Percentiles rank a stretch among this genome's conserved stretches.
phyloP scores from a whole-genome alignment of 176 grass and related monocot genomes.

The Elaeis guineensis region DNA sequence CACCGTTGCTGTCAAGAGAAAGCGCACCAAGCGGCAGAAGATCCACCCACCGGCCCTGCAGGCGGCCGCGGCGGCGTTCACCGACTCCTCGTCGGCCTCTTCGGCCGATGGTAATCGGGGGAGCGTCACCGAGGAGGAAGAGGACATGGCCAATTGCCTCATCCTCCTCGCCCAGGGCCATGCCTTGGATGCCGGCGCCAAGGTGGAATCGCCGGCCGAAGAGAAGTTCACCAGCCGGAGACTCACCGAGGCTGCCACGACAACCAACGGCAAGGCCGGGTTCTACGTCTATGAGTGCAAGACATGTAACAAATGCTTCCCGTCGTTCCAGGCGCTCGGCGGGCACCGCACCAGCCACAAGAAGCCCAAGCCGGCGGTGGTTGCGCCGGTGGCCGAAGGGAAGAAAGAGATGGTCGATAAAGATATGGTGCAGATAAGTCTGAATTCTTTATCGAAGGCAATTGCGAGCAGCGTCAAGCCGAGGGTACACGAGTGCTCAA shows the following conservation, averaged over 20 bases:
- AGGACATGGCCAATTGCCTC: conserved; percentile 76
- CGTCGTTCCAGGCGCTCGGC: conserved; percentile 88
- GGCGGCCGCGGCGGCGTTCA: background rate
- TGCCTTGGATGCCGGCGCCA: background rate
- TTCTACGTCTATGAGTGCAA: conserved; percentile 74
- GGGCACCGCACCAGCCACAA: conserved; percentile 97
- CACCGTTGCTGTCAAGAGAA: conserved; percentile 43
- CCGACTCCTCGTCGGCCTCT: conserved; percentile 22
- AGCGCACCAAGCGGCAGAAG: conserved; percentile 67
- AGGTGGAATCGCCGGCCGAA: background rate
- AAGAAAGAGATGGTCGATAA: background rate
- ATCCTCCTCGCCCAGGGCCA: conserved; percentile 49
- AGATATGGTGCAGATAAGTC: conserved; percentile 5
- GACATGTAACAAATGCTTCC: conserved; percentile 82
- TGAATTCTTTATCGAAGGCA: conserved; percentile 2
- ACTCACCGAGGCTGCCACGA: conserved; percentile 6
- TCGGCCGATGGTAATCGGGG: conserved; percentile 14
- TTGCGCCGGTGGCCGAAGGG: too few species aligned
- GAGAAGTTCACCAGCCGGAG: conserved; percentile 31
- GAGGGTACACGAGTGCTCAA: conserved; percentile 65
- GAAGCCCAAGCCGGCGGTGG: conserved; percentile 40
- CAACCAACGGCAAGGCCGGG: background rate
- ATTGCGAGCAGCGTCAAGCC: conserved; percentile 17
- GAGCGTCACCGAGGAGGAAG: conserved; percentile 55
- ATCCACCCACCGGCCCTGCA: background rate